Percentiles rank a stretch among this genome's conserved stretches.
phyloP scores from a whole-genome alignment of 768 basidiomycete species.

The Leccinellum luteum region DNA sequence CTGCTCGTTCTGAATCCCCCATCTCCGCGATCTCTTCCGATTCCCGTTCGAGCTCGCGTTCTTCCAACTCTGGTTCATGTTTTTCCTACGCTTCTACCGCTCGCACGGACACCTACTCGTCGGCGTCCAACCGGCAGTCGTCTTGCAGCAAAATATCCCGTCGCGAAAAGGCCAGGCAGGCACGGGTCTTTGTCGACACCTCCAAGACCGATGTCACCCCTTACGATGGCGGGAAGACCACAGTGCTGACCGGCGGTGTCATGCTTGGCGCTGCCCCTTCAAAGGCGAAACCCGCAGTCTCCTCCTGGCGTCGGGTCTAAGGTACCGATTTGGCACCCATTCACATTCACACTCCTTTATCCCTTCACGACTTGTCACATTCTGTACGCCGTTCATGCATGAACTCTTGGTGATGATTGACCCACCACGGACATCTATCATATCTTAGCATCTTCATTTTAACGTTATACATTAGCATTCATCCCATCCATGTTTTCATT shows the following conservation, averaged over 20 bases:
- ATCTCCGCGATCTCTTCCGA: slow-evolving; percentile 54
- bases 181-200: slow-evolving; percentile 70
- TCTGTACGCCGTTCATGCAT: slow-evolving; percentile 24
- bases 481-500: slow-evolving; percentile 23
- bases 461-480: slow-evolving; percentile 33
- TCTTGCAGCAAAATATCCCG: slow-evolving; percentile 57
- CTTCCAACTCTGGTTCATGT: slow-evolving; percentile 71
- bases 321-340: slow-evolving; percentile 8
- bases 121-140: slow-evolving; percentile 38
- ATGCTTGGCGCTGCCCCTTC: slow-evolving; percentile 66
- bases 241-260: slow-evolving; percentile 82
- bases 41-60: slow-evolving; percentile 54
- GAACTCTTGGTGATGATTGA: slow-evolving; percentile 28
- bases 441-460: slow-evolving; percentile 34
- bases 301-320: slow-evolving; percentile 63
- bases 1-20: slow-evolving; percentile 54
- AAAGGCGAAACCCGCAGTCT: slow-evolving; percentile 29
- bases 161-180: slow-evolving; percentile 65
- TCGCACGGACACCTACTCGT: slow-evolving; percentile 47
- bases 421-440: slow-evolving; percentile 25
- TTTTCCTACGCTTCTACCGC: slow-evolving; percentile 67
- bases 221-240: slow-evolving; percentile 87
- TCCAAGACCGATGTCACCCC: slow-evolving; percentile 78
- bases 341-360: slow-evolving; percentile 28
- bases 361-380: slow-evolving; percentile 19